These are phyloP conservation scores for Ceratocystis ficicola DNA, from an alignment of 2,329 filamentous ascomycete genomes.

Conservation along the genomic window DNA sequence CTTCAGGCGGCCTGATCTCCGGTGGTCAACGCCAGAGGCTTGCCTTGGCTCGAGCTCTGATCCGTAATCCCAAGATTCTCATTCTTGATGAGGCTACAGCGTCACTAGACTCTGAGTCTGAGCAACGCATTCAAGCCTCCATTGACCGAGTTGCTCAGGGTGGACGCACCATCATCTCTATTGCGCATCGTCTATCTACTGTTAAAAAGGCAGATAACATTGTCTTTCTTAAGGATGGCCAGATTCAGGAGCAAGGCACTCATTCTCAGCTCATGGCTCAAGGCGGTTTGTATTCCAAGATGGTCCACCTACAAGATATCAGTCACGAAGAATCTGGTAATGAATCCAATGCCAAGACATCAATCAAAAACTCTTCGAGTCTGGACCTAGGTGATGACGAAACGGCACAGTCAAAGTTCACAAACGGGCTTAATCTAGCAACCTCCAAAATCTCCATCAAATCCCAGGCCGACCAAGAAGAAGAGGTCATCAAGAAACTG, in stretches of 20 bases:
- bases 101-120: slow-evolving; percentile 46
- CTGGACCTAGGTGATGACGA: slow-evolving; percentile 30
- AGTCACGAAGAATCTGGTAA: slow-evolving; percentile 23
- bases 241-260: slow-evolving; percentile 50
- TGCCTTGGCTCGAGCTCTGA: slow-evolving; percentile 45
- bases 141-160: slow-evolving; percentile 37
- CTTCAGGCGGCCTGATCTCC: slow-evolving; percentile 42
- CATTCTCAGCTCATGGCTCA: slow-evolving; percentile 47
- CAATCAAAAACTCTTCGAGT: slow-evolving; percentile 27
- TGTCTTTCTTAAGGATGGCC: slow-evolving; percentile 49
- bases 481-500: slow-evolving; percentile 28
- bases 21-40: slow-evolving; percentile 51
- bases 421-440: slow-evolving; percentile 30
- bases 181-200: slow-evolving; percentile 51
- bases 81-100: slow-evolving; percentile 52
- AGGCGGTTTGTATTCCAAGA: slow-evolving; percentile 39
- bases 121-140: slow-evolving; percentile 41
- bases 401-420: slow-evolving; percentile 26
- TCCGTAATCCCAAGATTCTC: slow-evolving; percentile 45
- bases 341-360: slow-evolving; percentile 27
- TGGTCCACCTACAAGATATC: slow-evolving; percentile 37
- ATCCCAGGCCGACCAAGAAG: slow-evolving; percentile 28
- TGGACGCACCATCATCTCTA: slow-evolving; percentile 49
- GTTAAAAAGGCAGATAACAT: slow-evolving; percentile 55
- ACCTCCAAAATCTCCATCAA: slow-evolving; percentile 32